Percentiles rank a stretch among this genome's conserved stretches.
These are phyloP conservation scores for Dendrobium chrysotoxum DNA, from an alignment of 106 monocot species.

Conservation along the genomic window DNA sequence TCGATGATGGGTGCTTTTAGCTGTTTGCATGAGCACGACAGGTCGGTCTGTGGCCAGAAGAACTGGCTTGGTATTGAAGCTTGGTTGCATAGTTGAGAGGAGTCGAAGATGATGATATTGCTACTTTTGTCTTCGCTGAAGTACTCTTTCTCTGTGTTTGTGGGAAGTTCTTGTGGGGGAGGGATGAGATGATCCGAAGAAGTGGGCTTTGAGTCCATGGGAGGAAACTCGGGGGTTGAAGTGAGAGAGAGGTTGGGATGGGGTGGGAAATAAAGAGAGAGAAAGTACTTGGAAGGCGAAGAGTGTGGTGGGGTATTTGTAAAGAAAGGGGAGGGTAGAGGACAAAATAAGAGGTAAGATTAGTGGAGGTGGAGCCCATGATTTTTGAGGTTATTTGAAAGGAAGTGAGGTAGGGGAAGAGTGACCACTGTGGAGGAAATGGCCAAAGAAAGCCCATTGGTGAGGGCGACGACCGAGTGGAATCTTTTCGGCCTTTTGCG, in stretches of 20 bases:
- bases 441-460: background rate
- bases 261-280: background rate
- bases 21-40: conserved; percentile 3
- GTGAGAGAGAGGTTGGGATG: background rate
- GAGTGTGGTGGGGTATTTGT: background rate
- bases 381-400: background rate
- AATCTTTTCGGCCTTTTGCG: background rate
- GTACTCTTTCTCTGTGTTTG: background rate
- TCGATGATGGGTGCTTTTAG: conserved; percentile 49
- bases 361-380: background rate
- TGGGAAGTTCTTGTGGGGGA: background rate
- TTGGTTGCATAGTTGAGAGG: conserved; percentile 19
- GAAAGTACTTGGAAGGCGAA: background rate
- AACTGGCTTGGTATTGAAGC: conserved; percentile 48
- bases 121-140: background rate
- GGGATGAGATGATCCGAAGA: background rate
- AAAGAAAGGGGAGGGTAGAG: background rate
- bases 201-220: background rate
- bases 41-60: conserved; percentile 42
- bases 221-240: background rate
- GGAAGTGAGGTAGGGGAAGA: no score
- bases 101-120: conserved; percentile 22
- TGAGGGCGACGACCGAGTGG: background rate
- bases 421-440: background rate
- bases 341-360: background rate